Conservation (phyloP, 257 asterid species). For the Leonotis leonurus region DNA sequence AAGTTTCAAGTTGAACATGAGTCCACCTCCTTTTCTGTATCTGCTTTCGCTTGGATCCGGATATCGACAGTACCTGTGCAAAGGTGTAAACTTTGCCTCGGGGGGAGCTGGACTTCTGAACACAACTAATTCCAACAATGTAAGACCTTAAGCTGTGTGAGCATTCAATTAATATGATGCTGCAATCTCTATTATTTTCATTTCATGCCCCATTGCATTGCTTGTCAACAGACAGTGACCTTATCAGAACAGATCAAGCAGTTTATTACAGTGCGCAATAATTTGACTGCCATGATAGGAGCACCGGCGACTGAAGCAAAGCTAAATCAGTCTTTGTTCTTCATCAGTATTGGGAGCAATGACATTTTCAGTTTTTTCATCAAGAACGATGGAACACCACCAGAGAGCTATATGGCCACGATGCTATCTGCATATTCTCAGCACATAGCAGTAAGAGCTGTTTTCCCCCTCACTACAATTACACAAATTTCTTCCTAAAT, state of each 20-base stretch:
- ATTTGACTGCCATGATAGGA: constrained; percentile 31
- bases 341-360: constrained; percentile 53
- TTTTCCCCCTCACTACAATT: not conserved
- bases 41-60: constrained; percentile 20
- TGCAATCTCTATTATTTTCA: not conserved
- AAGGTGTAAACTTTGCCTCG: constrained; percentile 58
- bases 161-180: not conserved
- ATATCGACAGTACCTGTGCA: constrained; percentile 16
- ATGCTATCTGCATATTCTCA: constrained; percentile 20
- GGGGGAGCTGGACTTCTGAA: constrained; percentile 52
- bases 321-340: constrained; percentile 33
- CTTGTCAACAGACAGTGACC: constrained; percentile 32
- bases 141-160: not conserved
- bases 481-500: not conserved
- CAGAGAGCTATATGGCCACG: constrained; percentile 15
- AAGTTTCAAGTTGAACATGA: constrained; percentile 26
- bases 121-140: constrained; percentile 27
- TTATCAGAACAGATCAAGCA: constrained; percentile 38
- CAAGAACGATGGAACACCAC: constrained; percentile 7
- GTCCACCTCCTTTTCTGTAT: constrained; percentile 43
- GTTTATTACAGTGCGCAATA: constrained; percentile 28
- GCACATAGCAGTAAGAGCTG: constrained; percentile 28
- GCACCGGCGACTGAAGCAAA: constrained; percentile 24
- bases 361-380: constrained; percentile 40
- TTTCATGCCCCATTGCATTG: too few species aligned